phyloP scores from a whole-genome alignment of 1,139 yeast species.

The Saccharomyces hybrid region DNA sequence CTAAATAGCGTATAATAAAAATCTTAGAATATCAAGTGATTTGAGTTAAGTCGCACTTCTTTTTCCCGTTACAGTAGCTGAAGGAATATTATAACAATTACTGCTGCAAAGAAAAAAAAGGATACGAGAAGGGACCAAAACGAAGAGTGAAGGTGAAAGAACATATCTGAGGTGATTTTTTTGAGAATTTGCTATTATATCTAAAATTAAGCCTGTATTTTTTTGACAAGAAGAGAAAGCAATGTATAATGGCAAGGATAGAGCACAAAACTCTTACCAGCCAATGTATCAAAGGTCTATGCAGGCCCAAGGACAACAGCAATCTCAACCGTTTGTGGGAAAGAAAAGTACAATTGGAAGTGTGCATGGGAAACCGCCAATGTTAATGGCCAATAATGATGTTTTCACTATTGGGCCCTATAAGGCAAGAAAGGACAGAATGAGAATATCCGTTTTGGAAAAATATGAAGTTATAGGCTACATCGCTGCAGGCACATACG shows the following conservation, averaged over 20 bases:
- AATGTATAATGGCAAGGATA: conserved; percentile 14
- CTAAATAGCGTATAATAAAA: background rate
- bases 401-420: conserved; percentile 69
- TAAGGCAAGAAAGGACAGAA: conserved; percentile 60
- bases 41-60: background rate
- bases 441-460: conserved; percentile 64
- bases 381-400: conserved; percentile 58
- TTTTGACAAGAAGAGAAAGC: background rate
- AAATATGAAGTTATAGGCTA: conserved; percentile 87
- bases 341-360: conserved; percentile 10
- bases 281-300: conserved; percentile 9
- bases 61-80: background rate
- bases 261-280: conserved; percentile 10
- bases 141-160: background rate
- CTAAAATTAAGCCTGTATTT: background rate
- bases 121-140: background rate
- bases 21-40: background rate
- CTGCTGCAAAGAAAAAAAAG: background rate
- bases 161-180: background rate
- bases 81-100: background rate
- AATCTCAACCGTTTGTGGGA: conserved; percentile 5
- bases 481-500: conserved; percentile 98
- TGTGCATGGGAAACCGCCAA: conserved; percentile 32
- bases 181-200: background rate
- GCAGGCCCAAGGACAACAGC: conserved; percentile 8